Evolutionary conservation across 1,284 basidiomycete genomes (phyloP).

Genomic region (Prillingera fragicola): DNA sequence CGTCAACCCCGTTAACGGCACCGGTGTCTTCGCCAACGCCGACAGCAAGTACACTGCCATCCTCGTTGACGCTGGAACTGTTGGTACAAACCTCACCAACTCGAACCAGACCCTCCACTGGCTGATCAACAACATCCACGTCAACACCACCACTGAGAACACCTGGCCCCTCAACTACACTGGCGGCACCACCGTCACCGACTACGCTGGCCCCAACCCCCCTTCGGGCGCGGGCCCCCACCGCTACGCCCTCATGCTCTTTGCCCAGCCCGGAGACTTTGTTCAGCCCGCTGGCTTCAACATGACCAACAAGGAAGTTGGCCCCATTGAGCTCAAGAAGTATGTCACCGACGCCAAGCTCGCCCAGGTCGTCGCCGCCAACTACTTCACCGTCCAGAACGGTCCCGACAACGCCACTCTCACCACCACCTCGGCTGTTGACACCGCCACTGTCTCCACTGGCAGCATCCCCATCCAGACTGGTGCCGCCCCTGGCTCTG

Average conservation of each 20-base stretch:
- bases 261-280: conserved; percentile 51
- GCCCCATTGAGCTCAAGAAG: conserved; percentile 52
- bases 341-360: conserved; percentile 43
- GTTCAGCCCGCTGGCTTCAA: conserved; percentile 58
- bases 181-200: conserved; percentile 48
- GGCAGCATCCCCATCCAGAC: conserved; percentile 51
- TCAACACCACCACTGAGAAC: conserved; percentile 54
- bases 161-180: conserved; percentile 23
- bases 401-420: conserved; percentile 55
- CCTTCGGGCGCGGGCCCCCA: conserved; percentile 63
- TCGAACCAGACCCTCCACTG: conserved; percentile 61
- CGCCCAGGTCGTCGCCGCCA: conserved; percentile 48
- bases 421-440: conserved; percentile 2
- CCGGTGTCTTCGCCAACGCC: too few species aligned
- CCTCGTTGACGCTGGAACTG: conserved; percentile 63
- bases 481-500: conserved; percentile 45
- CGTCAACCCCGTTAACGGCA: background rate
- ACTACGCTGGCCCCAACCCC: conserved; percentile 68
- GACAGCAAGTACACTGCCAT: conserved; percentile 67
- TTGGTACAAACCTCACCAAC: conserved; percentile 54
- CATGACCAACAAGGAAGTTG: conserved; percentile 55
- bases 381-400: conserved; percentile 65
- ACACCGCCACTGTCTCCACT: conserved; percentile 2
- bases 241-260: conserved; percentile 50
- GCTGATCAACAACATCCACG: conserved; percentile 64